phyloP scores from a whole-genome alignment of 2,329 filamentous ascomycete species.

The Harringtonia aguacate region DNA sequence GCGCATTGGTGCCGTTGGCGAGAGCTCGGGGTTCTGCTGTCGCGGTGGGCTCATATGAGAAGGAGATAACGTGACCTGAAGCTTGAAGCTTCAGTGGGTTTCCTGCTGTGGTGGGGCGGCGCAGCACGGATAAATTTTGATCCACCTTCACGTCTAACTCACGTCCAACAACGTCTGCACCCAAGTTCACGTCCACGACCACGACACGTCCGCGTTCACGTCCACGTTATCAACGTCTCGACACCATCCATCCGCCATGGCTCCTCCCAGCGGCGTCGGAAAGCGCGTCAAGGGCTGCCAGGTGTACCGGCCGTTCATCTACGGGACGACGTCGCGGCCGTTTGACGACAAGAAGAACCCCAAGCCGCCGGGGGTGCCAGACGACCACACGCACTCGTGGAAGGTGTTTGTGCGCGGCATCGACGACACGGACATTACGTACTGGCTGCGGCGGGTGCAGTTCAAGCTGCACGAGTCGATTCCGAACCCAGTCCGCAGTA shows the following conservation, averaged over 20 bases:
- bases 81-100: not conserved
- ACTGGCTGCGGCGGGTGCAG: conserved; percentile 94
- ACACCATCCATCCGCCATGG: conserved; percentile 30
- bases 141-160: too few relatives aligned
- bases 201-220: not conserved
- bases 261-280: conserved; percentile 44
- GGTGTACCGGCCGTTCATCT: conserved; percentile 56
- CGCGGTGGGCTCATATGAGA: too few relatives aligned
- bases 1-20: too few relatives aligned
- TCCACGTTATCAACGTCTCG: not conserved
- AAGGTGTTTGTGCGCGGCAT: conserved; percentile 86
- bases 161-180: too few relatives aligned
- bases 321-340: conserved; percentile 68
- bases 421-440: conserved; percentile 81
- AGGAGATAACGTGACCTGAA: too few relatives aligned
- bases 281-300: conserved; percentile 58
- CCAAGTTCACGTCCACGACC: too few relatives aligned
- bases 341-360: conserved; percentile 72
- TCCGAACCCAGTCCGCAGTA: conserved; percentile 75
- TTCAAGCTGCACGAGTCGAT: conserved; percentile 99
- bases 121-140: too few relatives aligned
- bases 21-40: too few relatives aligned
- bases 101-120: too few relatives aligned
- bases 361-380: conserved; percentile 63
- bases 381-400: conserved; percentile 96